Evolutionary conservation across 768 basidiomycete species (phyloP).

Genomic region (Chalciporus sphaerocephalus): DNA sequence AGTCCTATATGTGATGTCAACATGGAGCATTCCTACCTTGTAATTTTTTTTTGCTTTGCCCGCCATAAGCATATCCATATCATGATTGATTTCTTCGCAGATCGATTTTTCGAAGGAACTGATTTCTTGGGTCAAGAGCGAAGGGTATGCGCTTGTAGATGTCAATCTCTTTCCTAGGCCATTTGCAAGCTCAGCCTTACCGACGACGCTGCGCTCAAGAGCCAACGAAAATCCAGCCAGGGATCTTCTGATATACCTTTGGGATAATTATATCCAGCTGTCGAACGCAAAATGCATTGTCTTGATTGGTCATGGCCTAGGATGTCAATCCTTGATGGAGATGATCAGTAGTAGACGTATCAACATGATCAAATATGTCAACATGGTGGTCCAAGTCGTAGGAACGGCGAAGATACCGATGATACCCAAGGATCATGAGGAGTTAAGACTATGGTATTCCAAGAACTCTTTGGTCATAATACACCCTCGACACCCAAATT

Average conservation of each 20-base stretch:
- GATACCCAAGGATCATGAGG: constrained; percentile 51
- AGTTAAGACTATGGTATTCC: constrained; percentile 67
- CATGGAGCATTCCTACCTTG: constrained; percentile 81
- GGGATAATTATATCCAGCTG: constrained; percentile 96
- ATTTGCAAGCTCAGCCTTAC: constrained; percentile 24
- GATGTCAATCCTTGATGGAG: constrained; percentile 71
- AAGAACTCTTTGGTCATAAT: constrained; percentile 72
- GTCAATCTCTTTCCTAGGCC: constrained; percentile 78
- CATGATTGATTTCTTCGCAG: constrained; percentile 39
- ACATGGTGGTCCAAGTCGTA: constrained; percentile 73
- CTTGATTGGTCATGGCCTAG: constrained; percentile 84
- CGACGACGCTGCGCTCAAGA: constrained; percentile 34
- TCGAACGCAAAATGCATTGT: constrained; percentile 69
- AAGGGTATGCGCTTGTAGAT: constrained; percentile 75
- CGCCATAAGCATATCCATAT: not conserved
- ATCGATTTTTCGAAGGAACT: constrained; percentile 81
- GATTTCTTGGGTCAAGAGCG: constrained; percentile 66
- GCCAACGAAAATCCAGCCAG: constrained; percentile 42
- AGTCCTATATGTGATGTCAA: constrained; percentile 68
- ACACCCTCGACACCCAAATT: constrained; percentile 56
- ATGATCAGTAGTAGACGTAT: constrained; percentile 70
- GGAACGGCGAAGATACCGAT: constrained; percentile 56
- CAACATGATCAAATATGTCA: constrained; percentile 59
- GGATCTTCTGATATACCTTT: constrained; percentile 76
- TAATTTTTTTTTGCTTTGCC: constrained; percentile 30